Base-by-base conservation (phyloP, 2,329 filamentous ascomycete species). In the Corynespora cassiicola region DNA sequence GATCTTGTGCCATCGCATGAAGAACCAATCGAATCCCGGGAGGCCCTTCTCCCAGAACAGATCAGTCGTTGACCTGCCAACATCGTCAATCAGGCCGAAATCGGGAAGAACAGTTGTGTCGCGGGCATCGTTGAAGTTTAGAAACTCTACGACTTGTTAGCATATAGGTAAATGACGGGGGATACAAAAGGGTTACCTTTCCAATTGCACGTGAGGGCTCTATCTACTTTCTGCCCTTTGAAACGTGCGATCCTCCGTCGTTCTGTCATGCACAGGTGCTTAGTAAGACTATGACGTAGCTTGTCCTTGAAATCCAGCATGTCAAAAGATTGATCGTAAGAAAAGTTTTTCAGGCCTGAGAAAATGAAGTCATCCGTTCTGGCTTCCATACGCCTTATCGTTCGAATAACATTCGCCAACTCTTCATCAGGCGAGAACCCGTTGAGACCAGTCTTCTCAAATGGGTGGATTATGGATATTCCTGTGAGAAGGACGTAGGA, bases 381-480 rank as follows among this genome's bases (percentile, higher is more conserved):
- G 6, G 30, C 36, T 26, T 61, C 58, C 61, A 66, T 66, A 6
- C 51, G 50, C 20, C 58, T 42, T 20, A 65, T 57, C 5, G 55
- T 56, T 10, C 42, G 40, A 19, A 68, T 52, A 25, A 58, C 56
- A 30, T 56, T 54, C 3, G 36, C 46, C 5, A 67, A 44, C 37
- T 66, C 58, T 12, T 50, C 48, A 21, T 61, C 58, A n/a, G 61
- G 50, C 5, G 53, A 60, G 33, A 62, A 61, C 1, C 47, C 50
- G 29, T 51, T 52, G 10, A 51, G 43, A n/a, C 58, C 52, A 24
- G 42, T 53, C 8, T 50, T 51, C 26, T 63, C 62, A 33, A 65
- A 66, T 7, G 63, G 65, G 40, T 66, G 63, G 6, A 53, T 58
- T 12, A 58, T 36, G 11, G 65, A 65, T 17, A 67, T 65, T 2